Conservation (phyloP, 169 alveolate genomes). For the Plasmodium falciparum region DNA sequence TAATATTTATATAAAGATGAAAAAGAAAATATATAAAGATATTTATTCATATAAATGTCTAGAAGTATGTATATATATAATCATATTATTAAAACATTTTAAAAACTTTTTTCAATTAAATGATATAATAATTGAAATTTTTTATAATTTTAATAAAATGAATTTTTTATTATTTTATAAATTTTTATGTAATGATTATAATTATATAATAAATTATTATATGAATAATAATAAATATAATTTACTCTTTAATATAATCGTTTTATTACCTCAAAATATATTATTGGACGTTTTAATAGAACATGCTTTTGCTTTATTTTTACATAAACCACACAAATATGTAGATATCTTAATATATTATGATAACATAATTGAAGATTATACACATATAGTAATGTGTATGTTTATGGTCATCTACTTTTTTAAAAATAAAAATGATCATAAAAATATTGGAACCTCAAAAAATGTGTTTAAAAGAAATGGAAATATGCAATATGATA, state of each 20-base stretch:
- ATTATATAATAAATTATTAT: slow-evolving; percentile 49
- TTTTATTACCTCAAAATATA: slow-evolving; percentile 65
- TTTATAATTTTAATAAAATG: slow-evolving; percentile 27
- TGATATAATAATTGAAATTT: slow-evolving; percentile 62
- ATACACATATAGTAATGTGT: slow-evolving; percentile 45
- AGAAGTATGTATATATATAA: slow-evolving; percentile 65
- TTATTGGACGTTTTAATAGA: slow-evolving; percentile 53
- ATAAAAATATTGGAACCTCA: background rate
- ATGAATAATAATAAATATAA: slow-evolving; percentile 65
- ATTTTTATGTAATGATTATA: slow-evolving; percentile 71
- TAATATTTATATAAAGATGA: slow-evolving; percentile 1
- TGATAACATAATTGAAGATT: slow-evolving; percentile 70
- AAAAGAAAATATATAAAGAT: slow-evolving; percentile 33
- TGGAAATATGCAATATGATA: background rate
- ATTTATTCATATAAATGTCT: slow-evolving; percentile 68
- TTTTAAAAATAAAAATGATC: slow-evolving; percentile 10
- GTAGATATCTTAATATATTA: slow-evolving; percentile 49
- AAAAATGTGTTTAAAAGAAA: no score
- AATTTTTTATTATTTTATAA: slow-evolving; percentile 61
- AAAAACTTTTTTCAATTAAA: slow-evolving; percentile 67
- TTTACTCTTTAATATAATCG: slow-evolving; percentile 42
- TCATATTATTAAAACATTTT: slow-evolving; percentile 64
- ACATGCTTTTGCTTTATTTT: slow-evolving; percentile 58
- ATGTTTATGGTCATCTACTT: slow-evolving; percentile 63
- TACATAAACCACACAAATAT: slow-evolving; percentile 63